Percentiles rank a stretch among this genome's conserved stretches.
Evolutionary conservation across 2,329 filamentous ascomycete species (phyloP).

Genomic region (Fusarium sp.): DNA sequence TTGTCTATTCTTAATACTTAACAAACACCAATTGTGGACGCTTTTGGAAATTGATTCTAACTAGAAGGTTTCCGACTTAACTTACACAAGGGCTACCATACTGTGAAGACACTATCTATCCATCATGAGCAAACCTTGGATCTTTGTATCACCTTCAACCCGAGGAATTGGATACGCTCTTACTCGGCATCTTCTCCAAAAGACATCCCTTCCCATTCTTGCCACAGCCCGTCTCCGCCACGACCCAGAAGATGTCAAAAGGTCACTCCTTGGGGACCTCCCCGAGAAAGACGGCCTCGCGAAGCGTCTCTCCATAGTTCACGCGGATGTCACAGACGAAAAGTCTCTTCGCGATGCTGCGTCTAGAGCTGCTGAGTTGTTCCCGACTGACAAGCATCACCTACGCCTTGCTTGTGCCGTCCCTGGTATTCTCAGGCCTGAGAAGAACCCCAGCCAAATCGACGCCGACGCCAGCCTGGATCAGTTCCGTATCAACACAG

Average conservation of each 20-base stretch:
- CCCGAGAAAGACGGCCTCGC: slow-evolving; percentile 38
- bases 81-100: background rate
- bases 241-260: slow-evolving; percentile 55
- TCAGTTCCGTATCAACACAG: slow-evolving; percentile 79
- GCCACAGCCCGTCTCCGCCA: slow-evolving; percentile 56
- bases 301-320: slow-evolving; percentile 57
- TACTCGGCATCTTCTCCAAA: slow-evolving; percentile 62
- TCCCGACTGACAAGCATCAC: slow-evolving; percentile 65
- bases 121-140: slow-evolving; percentile 64
- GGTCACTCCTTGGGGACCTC: slow-evolving; percentile 52
- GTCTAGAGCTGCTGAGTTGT: slow-evolving; percentile 62
- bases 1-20: background rate
- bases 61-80: background rate
- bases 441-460: slow-evolving; percentile 77
- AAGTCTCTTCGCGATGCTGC: slow-evolving; percentile 70
- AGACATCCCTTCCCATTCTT: slow-evolving; percentile 63
- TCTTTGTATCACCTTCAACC: slow-evolving; percentile 62
- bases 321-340: slow-evolving; percentile 70
- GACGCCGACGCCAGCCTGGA: slow-evolving; percentile 71
- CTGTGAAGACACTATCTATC: background rate
- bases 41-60: background rate
- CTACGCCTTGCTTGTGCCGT: slow-evolving; percentile 78
- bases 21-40: background rate
- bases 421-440: slow-evolving; percentile 79
- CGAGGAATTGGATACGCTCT: slow-evolving; percentile 65